phyloP scores from a whole-genome alignment of 441 rosid genomes.

The Sinapis alba region DNA sequence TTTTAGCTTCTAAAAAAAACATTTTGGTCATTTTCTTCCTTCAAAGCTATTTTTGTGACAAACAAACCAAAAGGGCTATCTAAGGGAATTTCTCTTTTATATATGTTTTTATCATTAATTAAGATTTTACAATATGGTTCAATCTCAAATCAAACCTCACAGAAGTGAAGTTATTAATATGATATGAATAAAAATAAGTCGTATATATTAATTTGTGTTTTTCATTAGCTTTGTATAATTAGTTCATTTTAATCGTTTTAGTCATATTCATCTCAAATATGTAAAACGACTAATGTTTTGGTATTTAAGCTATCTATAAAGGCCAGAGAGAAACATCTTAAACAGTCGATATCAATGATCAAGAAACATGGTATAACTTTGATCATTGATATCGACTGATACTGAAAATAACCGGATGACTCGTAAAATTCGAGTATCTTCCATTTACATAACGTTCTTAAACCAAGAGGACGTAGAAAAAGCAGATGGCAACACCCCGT shows the following conservation, averaged over 20 bases:
- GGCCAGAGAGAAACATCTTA: neutral
- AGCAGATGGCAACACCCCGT: slow-evolving; percentile 31
- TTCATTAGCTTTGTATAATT: neutral
- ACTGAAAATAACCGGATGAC: neutral
- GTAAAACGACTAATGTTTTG: neutral
- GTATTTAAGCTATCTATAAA: neutral
- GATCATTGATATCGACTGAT: neutral
- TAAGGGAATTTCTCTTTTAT: no score
- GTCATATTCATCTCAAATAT: neutral
- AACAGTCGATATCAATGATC: no score
- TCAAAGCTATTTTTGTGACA: no score
- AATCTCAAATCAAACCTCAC: no score
- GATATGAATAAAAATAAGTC: neutral
- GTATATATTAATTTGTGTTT: neutral
- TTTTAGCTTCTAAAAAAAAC: no score
- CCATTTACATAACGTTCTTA: slow-evolving; percentile 1
- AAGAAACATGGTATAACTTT: neutral
- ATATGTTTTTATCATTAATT: no score
- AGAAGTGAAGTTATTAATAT: neutral
- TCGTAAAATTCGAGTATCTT: neutral
- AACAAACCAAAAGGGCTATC: no score
- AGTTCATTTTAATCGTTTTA: neutral
- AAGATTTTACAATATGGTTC: no score
- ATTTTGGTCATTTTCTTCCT: no score
- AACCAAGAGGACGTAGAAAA: neutral